These are phyloP conservation scores for Juglanconis oblonga DNA, from an alignment of 2,329 filamentous ascomycete genomes.

Conservation along the genomic window DNA sequence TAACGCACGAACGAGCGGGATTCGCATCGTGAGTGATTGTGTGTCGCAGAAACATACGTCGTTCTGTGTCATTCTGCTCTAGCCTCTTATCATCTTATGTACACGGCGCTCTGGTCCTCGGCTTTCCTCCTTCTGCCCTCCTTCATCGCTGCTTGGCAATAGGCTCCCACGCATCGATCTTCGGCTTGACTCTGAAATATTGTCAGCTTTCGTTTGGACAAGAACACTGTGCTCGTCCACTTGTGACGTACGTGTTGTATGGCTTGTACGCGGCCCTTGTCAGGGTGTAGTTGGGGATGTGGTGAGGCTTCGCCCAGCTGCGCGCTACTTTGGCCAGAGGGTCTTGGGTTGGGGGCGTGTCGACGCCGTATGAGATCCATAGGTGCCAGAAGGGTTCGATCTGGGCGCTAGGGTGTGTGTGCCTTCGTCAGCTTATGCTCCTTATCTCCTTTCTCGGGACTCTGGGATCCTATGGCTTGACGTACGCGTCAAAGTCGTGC, in stretches of 20 bases:
- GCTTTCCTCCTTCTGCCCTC: neutral
- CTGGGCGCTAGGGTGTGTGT: conserved; percentile 54
- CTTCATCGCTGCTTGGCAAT: conserved; percentile 14
- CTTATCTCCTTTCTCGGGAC: neutral
- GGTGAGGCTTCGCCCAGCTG: conserved; percentile 70
- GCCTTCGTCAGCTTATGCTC: conserved; percentile 8
- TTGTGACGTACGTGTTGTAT: conserved; percentile 80
- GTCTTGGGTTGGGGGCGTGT: conserved; percentile 80
- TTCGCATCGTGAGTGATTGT: neutral
- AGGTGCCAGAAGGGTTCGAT: conserved; percentile 97
- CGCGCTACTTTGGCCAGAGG: conserved; percentile 65
- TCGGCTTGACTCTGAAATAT: conserved; percentile 30
- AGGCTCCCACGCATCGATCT: conserved; percentile 34
- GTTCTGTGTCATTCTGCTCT: neutral
- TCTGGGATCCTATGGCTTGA: conserved; percentile 20
- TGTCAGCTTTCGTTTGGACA: neutral
- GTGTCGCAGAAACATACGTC: neutral
- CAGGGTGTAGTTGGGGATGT: conserved; percentile 72
- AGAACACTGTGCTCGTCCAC: neutral
- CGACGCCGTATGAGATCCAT: conserved; percentile 93
- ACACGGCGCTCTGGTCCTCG: conserved; percentile 9
- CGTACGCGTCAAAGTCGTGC: conserved; percentile 76
- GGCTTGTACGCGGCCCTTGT: conserved; percentile 82
- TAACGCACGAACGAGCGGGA: neutral
- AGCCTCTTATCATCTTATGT: conserved; percentile 18